These are phyloP conservation scores for Asterophora parasitica DNA, from an alignment of 768 basidiomycete species.

Conservation along the genomic window DNA sequence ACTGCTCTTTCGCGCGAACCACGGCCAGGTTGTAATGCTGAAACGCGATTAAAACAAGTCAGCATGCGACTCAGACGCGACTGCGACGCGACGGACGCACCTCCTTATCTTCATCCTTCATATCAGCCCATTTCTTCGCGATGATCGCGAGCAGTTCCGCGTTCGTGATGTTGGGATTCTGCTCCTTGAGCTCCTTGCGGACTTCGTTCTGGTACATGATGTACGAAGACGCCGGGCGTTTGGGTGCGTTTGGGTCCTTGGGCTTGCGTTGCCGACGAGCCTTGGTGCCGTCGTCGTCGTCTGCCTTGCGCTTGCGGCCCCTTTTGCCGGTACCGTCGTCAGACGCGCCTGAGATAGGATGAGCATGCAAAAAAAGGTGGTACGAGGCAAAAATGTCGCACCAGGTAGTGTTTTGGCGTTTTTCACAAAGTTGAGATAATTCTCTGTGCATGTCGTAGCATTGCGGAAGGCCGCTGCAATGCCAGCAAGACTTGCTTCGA, in stretches of 20 bases:
- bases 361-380: conserved; percentile 14
- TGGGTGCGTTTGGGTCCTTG: conserved; percentile 91
- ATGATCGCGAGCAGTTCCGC: conserved; percentile 70
- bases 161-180: conserved; percentile 62
- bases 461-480: conserved; percentile 63
- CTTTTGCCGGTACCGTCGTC: conserved; percentile 18
- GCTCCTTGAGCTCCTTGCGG: conserved; percentile 64
- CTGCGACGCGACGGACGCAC: conserved; percentile 40
- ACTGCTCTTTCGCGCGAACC: conserved; percentile 56
- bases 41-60: not conserved
- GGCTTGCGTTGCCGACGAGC: conserved; percentile 65
- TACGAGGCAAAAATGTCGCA: conserved; percentile 8
- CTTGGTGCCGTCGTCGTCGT: conserved; percentile 31
- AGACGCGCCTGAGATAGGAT: conserved; percentile 13
- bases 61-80: conserved; percentile 6
- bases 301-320: conserved; percentile 54
- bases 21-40: conserved; percentile 56
- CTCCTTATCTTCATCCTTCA: conserved; percentile 67
- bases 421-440: conserved; percentile 47
- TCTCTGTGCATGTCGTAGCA: conserved; percentile 56
- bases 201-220: conserved; percentile 92
- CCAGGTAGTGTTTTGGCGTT: conserved; percentile 18
- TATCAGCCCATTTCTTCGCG: conserved; percentile 65
- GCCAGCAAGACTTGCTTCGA: conserved; percentile 46
- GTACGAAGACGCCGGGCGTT: conserved; percentile 89